Evolutionary conservation across 2,329 filamentous ascomycete genomes (phyloP).

Genomic region (Calonectria hawksworthii): DNA sequence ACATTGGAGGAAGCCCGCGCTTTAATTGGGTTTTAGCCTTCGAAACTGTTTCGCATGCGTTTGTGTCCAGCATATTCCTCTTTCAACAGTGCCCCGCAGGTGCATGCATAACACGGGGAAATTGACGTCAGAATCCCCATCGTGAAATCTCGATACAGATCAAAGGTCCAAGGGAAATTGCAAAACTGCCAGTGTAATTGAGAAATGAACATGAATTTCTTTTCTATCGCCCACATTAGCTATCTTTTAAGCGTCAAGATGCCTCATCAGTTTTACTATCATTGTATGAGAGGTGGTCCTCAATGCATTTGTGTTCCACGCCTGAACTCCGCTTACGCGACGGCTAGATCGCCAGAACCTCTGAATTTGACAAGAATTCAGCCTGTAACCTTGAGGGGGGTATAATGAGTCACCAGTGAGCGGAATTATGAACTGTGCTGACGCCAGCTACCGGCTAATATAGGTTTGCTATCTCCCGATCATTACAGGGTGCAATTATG

Average conservation of each 20-base stretch:
- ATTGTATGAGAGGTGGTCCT: neutral
- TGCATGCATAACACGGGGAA: neutral
- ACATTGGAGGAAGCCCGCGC: neutral
- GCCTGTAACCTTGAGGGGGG: too few species aligned
- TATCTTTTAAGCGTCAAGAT: neutral
- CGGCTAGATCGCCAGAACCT: too few species aligned
- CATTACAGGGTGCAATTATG: neutral
- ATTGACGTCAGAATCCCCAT: neutral
- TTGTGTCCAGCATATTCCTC: neutral
- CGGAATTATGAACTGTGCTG: too few species aligned
- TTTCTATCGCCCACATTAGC: neutral
- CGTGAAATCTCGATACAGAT: neutral
- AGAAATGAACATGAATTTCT: neutral
- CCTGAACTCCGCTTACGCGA: too few species aligned
- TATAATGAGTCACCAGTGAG: too few species aligned
- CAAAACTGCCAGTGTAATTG: neutral
- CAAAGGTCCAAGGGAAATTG: neutral
- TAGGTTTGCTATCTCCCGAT: too few species aligned
- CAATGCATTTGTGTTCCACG: neutral
- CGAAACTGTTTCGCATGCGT: neutral
- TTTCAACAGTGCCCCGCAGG: neutral
- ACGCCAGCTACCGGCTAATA: too few species aligned
- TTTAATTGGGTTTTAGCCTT: neutral
- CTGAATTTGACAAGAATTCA: too few species aligned
- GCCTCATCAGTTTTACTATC: neutral